A percentile compares a stretch with the other conserved stretches of the same genome.
phyloP scores from a whole-genome alignment of 1,284 basidiomycete genomes.

The Chalciporus piperatoides region DNA sequence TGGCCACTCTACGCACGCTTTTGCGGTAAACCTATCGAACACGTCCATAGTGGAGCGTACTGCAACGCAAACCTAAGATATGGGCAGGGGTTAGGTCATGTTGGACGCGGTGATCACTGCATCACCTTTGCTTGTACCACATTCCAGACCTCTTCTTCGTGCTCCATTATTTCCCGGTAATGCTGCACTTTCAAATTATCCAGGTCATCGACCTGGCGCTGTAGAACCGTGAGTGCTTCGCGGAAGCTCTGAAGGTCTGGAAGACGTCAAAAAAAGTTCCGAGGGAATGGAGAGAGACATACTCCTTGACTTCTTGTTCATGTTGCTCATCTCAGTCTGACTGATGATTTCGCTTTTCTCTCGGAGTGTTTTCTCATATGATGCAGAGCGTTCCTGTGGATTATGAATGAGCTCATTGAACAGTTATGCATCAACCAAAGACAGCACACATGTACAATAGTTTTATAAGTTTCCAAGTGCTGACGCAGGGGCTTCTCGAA shows the following conservation, averaged over 20 bases:
- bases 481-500: conserved; percentile 88
- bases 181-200: conserved; percentile 78
- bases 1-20: conserved; percentile 58
- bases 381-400: conserved; percentile 67
- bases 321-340: conserved; percentile 84
- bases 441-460: conserved; percentile 61
- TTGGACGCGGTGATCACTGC: not conserved
- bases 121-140: conserved; percentile 78
- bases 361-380: conserved; percentile 75
- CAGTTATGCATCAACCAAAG: conserved; percentile 3
- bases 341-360: conserved; percentile 85
- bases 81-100: conserved; percentile 19
- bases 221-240: conserved; percentile 77
- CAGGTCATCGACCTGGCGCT: conserved; percentile 85
- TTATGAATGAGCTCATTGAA: conserved; percentile 9
- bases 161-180: conserved; percentile 85
- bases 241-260: conserved; percentile 83
- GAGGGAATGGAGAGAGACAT: conserved; percentile 29
- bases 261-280: conserved; percentile 13
- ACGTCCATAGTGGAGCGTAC: conserved; percentile 80
- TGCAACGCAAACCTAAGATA: conserved; percentile 58
- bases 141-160: conserved; percentile 93
- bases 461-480: conserved; percentile 78
- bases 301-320: conserved; percentile 85
- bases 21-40: conserved; percentile 82